These are phyloP conservation scores for Boletus pseudopeckii DNA, from an alignment of 768 basidiomycete genomes.

Conservation along the genomic window DNA sequence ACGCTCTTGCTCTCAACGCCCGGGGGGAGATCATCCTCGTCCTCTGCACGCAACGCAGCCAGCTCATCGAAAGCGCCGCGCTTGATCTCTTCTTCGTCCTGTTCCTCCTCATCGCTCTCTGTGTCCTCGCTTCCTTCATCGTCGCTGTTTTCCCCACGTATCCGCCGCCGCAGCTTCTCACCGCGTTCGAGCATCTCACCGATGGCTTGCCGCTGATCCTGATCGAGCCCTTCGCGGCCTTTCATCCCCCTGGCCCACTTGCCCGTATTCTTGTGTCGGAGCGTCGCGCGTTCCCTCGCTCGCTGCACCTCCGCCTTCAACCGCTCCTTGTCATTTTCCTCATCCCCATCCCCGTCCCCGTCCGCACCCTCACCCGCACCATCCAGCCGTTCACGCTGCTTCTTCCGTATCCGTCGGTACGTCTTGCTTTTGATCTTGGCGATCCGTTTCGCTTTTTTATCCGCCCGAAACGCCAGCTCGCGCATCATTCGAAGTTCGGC, in stretches of 20 bases:
- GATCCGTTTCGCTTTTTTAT: slow-evolving; percentile 83
- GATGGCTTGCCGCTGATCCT: slow-evolving; percentile 63
- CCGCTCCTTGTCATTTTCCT: slow-evolving; percentile 43
- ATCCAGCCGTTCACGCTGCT: slow-evolving; percentile 63
- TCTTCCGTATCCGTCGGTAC: slow-evolving; percentile 81
- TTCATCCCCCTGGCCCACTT: slow-evolving; percentile 84
- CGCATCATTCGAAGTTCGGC: slow-evolving; percentile 84
- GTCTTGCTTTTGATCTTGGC: slow-evolving; percentile 96
- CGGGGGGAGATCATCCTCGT: slow-evolving; percentile 21
- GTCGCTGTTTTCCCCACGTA: slow-evolving; percentile 63
- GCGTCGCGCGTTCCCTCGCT: slow-evolving; percentile 85
- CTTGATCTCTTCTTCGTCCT: slow-evolving; percentile 51
- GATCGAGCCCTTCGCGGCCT: slow-evolving; percentile 63
- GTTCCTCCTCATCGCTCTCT: slow-evolving; percentile 35
- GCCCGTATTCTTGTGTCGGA: slow-evolving; percentile 83
- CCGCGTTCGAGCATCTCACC: slow-evolving; percentile 82
- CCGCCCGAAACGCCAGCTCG: slow-evolving; percentile 91
- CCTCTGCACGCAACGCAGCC: slow-evolving; percentile 43
- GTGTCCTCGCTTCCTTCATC: slow-evolving; percentile 49
- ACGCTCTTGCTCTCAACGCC: slow-evolving; percentile 58
- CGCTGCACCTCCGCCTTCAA: slow-evolving; percentile 75
- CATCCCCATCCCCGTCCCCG: neutral
- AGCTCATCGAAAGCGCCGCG: slow-evolving; percentile 77
- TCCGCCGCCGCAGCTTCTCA: slow-evolving; percentile 74
- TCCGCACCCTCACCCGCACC: slow-evolving; percentile 39